Evolutionary conservation across 2,329 filamentous ascomycete species (phyloP), one percentile per base, ranked within the genome.

Genomic region (Neonectria faginata): DNA sequence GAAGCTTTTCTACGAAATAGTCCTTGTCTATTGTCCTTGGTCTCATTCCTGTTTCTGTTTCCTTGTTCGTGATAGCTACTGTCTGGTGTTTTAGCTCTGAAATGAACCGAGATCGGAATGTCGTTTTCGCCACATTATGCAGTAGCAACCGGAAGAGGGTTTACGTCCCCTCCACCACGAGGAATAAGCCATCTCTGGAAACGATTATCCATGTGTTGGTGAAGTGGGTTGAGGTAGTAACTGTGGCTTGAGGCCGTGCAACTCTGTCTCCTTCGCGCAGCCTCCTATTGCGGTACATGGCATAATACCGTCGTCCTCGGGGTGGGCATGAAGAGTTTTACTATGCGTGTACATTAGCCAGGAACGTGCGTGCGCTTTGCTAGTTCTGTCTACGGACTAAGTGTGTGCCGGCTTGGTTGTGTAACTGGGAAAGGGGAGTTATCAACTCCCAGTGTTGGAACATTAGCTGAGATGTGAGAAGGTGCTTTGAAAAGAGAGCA

Each of bases 1-100:
- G 31, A 16, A 14, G 45, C 20, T 44, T 44, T 52, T 25, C n/a
- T 57, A 16, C 39, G 16, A 41, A 41, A 10, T 41, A 41, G 18
- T 53, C 22, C 18, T 48, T 4, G 18, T 29, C 18, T 36, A 11
- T 29, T 53, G 18, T 36, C 29, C 31, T 36, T 57, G 36, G 57
- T 56, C 55, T 67, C 44, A 29, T 64, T 51, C 54, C 11, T 27
- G 10, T 54, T 31, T 51, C 50, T 18, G 51, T 60, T 20, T 48
- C 50, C 16, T 58, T 60, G 47, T 57, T 41, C 18, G 59, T 41
- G 58, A 63, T 65, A 71, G 50, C 47, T 54, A 41, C 50, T 51
- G 25, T 41, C 41, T 53, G 42, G 29, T 42, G 36, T 50, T 60
- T 60, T 52, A 20, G 45, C 50, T 54, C 45, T 27, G 36, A 48